Evolutionary conservation across 495 filamentous ascomycete genomes (phyloP), one percentile per base, ranked within the genome.

Genomic region (Oleoguttula mirabilis): DNA sequence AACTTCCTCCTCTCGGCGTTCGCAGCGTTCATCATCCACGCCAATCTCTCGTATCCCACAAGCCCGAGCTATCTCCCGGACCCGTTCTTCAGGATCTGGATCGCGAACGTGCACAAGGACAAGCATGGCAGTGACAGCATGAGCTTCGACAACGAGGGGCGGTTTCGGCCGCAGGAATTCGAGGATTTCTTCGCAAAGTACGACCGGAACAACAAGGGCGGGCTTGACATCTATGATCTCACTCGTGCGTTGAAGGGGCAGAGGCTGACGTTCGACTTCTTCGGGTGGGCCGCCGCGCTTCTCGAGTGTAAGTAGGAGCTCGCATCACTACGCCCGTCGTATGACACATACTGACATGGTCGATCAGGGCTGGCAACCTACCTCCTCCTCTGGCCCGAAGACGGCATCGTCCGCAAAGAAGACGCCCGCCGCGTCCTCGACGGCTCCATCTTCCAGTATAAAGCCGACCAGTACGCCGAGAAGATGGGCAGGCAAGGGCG

Each of bases 121-220:
- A 79, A 75, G 59, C 71, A 76, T 36, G 73, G 72, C n/a, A 68
- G 62, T 27, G 73, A 76, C 43, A 66, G 59, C 14, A 66, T 65
- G 5, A 62, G 56, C 4, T 76, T 65, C 39, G 71, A 75, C 51
- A 58, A 47, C 7, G 72, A 77, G 51, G 73, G 73, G 0, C 58
- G 71, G 0, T 73, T 76, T 44, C 41, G 66, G 4, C 71, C 70
- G 36, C 66, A 72, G 58, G 51, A 52, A 10, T 76, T 77, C 48
- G 72, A 79, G 59, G 69, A 76, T 45, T 52, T 73, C 52, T 77
- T 79, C 39, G 52, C 59, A 32, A 74, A 75, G 59, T 75, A 68
- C 49, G 70, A 66, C 32, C 10, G 32, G 4, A 59, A 57, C 21
- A 32, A 55, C 39, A 61, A 63, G 39, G 61, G 57, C 4, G 49